phyloP scores from a whole-genome alignment of 805 yeast genomes.

The Huiozyma sinensis region DNA sequence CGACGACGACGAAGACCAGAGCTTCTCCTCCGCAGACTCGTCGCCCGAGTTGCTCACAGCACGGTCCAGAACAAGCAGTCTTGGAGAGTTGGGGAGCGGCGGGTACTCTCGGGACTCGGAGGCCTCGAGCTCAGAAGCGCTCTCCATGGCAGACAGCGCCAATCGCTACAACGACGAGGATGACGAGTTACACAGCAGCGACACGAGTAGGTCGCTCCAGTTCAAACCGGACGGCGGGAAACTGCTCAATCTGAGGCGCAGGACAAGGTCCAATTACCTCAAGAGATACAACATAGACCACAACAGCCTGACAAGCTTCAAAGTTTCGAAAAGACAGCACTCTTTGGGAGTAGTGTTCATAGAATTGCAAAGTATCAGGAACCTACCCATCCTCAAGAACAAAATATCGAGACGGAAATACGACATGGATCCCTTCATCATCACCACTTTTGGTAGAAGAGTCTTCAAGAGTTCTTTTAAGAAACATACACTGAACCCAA shows the following conservation, averaged over 20 bases:
- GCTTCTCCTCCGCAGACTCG: neutral
- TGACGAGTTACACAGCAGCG: constrained; percentile 1
- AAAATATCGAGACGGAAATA: constrained; percentile 53
- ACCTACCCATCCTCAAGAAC: constrained; percentile 67
- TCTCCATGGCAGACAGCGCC: neutral
- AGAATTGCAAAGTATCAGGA: constrained; percentile 63
- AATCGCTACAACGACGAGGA: constrained; percentile 5
- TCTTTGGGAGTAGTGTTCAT: constrained; percentile 62
- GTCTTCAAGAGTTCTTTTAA: constrained; percentile 80
- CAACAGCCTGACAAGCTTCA: constrained; percentile 12
- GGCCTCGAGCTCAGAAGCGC: neutral
- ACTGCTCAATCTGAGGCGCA: constrained; percentile 4
- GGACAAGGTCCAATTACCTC: constrained; percentile 3
- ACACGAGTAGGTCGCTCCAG: neutral
- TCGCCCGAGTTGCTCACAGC: neutral
- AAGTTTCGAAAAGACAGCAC: constrained; percentile 22
- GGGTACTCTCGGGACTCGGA: constrained; percentile 1
- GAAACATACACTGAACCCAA: constrained; percentile 73
- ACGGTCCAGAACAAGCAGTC: neutral
- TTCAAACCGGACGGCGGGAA: constrained; percentile 2
- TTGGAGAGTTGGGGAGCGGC: neutral
- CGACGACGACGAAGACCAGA: neutral
- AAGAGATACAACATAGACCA: constrained; percentile 5
- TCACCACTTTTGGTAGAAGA: constrained; percentile 79
- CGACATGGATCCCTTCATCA: constrained; percentile 95